Conservation (phyloP, 805 yeast species). For the Starmerella potacharoeniae region DNA sequence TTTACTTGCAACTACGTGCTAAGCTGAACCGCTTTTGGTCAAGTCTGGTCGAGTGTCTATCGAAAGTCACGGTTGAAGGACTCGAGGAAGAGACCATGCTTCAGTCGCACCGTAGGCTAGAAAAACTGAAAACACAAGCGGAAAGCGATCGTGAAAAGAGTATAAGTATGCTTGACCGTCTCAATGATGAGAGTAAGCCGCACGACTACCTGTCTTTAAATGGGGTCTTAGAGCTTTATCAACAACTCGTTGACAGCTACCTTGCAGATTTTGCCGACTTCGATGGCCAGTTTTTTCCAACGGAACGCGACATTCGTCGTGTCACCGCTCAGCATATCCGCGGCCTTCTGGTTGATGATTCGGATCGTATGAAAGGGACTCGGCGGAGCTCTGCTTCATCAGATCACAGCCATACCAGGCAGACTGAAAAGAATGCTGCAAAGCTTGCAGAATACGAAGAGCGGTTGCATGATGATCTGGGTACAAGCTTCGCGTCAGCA, state of each 20-base stretch:
- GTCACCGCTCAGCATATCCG: conserved; percentile 81
- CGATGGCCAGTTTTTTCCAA: conserved; percentile 68
- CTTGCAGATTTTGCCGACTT: conserved; percentile 71
- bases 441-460: too few species aligned
- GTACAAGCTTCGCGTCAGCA: too few species aligned
- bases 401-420: not conserved
- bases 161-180: conserved; percentile 35
- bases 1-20: conserved; percentile 41
- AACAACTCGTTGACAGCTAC: conserved; percentile 78
- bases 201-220: conserved; percentile 64
- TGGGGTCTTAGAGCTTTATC: conserved; percentile 54
- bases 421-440: not conserved
- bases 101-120: conserved; percentile 51
- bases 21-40: conserved; percentile 54
- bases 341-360: conserved; percentile 40
- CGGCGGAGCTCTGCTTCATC: conserved; percentile 6
- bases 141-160: conserved; percentile 41
- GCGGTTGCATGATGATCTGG: too few species aligned
- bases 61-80: conserved; percentile 66
- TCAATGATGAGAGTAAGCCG: conserved; percentile 46
- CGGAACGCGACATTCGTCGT: conserved; percentile 83
- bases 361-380: not conserved
- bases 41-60: conserved; percentile 57
- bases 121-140: conserved; percentile 44
- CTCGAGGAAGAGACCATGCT: conserved; percentile 60